Base-by-base conservation (phyloP, 2,329 filamentous ascomycete species). In the Talaromyces sp. region DNA sequence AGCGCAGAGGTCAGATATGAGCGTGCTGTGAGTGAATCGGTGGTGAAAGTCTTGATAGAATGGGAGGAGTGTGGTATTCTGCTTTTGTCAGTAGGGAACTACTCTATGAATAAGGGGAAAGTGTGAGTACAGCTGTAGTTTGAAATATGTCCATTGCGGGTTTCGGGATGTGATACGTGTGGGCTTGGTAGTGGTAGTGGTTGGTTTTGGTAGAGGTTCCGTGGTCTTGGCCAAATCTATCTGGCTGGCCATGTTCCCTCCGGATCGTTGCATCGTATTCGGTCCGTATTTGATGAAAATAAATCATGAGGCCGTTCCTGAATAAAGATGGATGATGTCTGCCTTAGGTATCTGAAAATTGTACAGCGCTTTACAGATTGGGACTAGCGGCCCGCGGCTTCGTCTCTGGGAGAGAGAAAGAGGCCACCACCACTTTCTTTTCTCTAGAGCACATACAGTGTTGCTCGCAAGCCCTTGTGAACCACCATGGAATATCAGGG, bases 1-100 rank as follows among this genome's bases (percentile, higher is more conserved):
- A 82, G 72, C 1, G 80, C 80, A 46, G 79, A 72, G 55, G 73
- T 76, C 57, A 82, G 75, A 66, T 81, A 73, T 31, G 77, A 77
- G 63, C 76, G 76, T 25, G 77, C 74, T n/a, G 79, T 80, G 64
- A 82, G 73, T n/a, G 76, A 68, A 66, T 82, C 80, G 33, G 80
- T 69, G 46, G 71, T 54, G 58, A 31, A 28, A 1, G 39, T 63
- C 46, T 37, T 39, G 57, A 65, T 54, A 52, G 70, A 56, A 31
- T 21, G 50, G 48, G 50, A 35, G 16, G 71, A 72, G 48, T 75
- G 72, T 23, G 70, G 65, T 35, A 74, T 66, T 61, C 71, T 75
- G 42, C 18, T 1, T 28, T 16, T 28, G 44, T 48, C 11, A 48
- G 44, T 16, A 28, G n/a, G n/a, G n/a, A n/a, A n/a, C n/a, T n/a